Evolutionary conservation across 23 red algal species (phyloP).

Genomic region (Cyanidium caldarium): DNA sequence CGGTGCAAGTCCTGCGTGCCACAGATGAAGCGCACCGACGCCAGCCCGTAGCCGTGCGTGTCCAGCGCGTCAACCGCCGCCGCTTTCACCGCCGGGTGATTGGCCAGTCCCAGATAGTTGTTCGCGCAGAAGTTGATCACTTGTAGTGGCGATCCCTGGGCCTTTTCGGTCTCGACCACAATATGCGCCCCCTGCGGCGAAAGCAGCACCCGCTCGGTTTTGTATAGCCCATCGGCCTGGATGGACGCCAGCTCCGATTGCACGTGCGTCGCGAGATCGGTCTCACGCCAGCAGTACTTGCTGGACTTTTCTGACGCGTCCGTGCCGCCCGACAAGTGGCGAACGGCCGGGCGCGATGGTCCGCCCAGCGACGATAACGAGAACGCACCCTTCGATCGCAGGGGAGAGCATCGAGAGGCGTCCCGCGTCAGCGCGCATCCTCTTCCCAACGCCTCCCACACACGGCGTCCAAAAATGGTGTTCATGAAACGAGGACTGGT

Average conservation of each 20-base stretch:
- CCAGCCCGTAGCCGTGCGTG: constrained; percentile 12
- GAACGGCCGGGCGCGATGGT: no score
- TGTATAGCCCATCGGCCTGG: background rate
- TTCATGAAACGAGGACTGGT: no score
- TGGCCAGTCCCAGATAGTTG: constrained; percentile 19
- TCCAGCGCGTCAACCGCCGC: constrained; percentile 2
- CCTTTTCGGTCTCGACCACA: background rate
- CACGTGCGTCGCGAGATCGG: background rate
- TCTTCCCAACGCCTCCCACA: no score
- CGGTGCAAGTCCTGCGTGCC: constrained; percentile 19
- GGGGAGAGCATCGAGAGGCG: no score
- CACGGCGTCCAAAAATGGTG: no score
- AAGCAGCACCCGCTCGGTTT: constrained; percentile 3
- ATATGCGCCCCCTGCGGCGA: constrained; percentile 8
- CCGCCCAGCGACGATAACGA: no score
- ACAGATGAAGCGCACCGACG: constrained; percentile 23
- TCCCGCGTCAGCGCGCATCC: no score
- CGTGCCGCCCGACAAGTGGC: no score
- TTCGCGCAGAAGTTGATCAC: constrained; percentile 24
- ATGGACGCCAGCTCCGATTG: background rate
- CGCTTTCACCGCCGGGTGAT: constrained; percentile 4
- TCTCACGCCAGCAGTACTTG: no score
- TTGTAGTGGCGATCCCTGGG: background rate
- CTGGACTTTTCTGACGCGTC: no score
- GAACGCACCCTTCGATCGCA: no score